Evolutionary conservation across 208 protist species (phyloP).

Genomic region (Jaenimonas drosophilae): DNA sequence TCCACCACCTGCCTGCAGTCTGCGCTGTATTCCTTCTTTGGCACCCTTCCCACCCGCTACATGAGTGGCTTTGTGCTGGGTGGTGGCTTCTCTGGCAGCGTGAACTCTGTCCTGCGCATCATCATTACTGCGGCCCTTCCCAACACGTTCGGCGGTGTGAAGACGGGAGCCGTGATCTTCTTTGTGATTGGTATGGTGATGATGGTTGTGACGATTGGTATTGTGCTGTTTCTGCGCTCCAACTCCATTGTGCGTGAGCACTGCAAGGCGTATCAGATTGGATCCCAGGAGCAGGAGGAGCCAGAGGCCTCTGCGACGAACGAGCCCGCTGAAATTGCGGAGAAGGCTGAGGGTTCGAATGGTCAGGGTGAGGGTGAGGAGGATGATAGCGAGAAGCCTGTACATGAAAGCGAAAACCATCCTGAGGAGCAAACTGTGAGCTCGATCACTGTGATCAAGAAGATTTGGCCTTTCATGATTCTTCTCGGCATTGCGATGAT

Average conservation of each 20-base stretch:
- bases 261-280: constrained; percentile 10
- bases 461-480: constrained; percentile 31
- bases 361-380: background rate
- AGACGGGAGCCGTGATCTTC: constrained; percentile 31
- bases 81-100: constrained; percentile 24
- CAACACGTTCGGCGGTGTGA: constrained; percentile 23
- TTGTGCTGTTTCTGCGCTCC: constrained; percentile 14
- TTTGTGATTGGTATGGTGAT: constrained; percentile 23
- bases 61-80: constrained; percentile 27
- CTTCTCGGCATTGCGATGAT: constrained; percentile 19
- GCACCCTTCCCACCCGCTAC: constrained; percentile 21
- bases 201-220: constrained; percentile 17
- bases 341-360: constrained; percentile 6
- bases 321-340: background rate
- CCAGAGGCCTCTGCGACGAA: constrained; percentile 2
- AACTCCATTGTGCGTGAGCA: constrained; percentile 18
- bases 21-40: constrained; percentile 19
- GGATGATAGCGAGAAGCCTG: background rate
- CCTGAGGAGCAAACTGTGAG: constrained; percentile 8
- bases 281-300: constrained; percentile 5
- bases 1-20: constrained; percentile 19
- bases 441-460: constrained; percentile 12
- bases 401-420: background rate
- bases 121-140: constrained; percentile 21
- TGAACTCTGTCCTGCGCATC: constrained; percentile 32